Conservation (phyloP, 23 red algal species). For the Gracilaria caudata region DNA sequence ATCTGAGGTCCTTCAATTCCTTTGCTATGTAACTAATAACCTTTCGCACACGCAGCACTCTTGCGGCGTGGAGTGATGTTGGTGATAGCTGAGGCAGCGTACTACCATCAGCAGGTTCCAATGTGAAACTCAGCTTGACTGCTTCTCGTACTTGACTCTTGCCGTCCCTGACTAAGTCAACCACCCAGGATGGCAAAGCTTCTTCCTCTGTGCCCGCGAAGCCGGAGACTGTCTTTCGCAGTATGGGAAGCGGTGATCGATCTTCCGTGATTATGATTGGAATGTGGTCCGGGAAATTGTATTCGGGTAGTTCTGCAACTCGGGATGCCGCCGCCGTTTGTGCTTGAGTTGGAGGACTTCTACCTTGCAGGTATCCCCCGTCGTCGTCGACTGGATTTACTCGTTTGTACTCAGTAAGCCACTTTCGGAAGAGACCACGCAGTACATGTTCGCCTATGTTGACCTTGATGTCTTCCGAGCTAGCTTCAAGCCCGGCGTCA, state of each 20-base stretch:
- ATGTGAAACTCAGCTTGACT: conserved; percentile 84
- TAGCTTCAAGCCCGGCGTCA: conserved; percentile 79
- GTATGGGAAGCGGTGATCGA: conserved; percentile 72
- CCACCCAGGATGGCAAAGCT: conserved; percentile 87
- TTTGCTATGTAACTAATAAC: conserved; percentile 80
- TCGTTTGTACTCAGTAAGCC: conserved; percentile 63
- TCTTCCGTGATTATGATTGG: conserved; percentile 86
- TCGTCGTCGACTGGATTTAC: conserved; percentile 35
- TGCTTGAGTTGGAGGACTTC: conserved; percentile 44
- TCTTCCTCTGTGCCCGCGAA: conserved; percentile 80
- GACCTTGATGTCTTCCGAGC: conserved; percentile 92
- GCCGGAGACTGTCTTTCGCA: conserved; percentile 51
- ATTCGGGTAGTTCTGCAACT: conserved; percentile 59
- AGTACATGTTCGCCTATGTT: conserved; percentile 98
- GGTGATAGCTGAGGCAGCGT: conserved; percentile 68
- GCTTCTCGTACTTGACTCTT: conserved; percentile 65
- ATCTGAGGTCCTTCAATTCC: conserved; percentile 59
- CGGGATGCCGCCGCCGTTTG: conserved; percentile 15
- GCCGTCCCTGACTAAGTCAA: conserved; percentile 81
- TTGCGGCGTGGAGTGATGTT: conserved; percentile 81
- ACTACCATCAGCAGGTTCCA: conserved; percentile 77
- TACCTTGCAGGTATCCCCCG: neutral
- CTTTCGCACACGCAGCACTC: conserved; percentile 88
- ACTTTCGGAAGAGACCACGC: conserved; percentile 86
- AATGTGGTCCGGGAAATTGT: conserved; percentile 76